Conservation (phyloP, 1,284 basidiomycete genomes). For the Pisolithus thermaeus region DNA sequence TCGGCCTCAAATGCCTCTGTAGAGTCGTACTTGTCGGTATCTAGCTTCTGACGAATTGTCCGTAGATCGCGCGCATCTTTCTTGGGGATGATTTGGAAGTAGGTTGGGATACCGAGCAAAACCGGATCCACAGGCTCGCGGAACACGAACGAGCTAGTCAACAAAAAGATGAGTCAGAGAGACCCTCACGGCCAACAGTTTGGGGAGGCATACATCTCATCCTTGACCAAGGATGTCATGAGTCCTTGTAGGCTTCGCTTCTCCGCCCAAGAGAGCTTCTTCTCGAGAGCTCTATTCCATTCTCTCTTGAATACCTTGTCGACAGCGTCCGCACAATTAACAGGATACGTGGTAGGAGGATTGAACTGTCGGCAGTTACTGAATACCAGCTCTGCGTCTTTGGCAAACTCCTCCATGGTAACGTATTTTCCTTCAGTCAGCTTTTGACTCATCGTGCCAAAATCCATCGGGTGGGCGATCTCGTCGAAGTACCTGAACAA, state of each 20-base stretch:
- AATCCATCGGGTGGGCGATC: conserved; percentile 93
- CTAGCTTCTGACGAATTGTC: conserved; percentile 79
- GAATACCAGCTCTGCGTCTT: conserved; percentile 83
- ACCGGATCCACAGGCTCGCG: conserved; percentile 83
- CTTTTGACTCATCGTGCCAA: conserved; percentile 78
- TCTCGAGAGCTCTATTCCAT: conserved; percentile 77
- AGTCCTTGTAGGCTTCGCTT: conserved; percentile 75
- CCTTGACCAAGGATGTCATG: conserved; percentile 68
- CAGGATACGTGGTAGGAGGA: conserved; percentile 72
- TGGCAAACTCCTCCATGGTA: conserved; percentile 77
- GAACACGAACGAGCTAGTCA: conserved; percentile 66
- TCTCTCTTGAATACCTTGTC: conserved; percentile 80
- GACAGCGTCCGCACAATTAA: conserved; percentile 64
- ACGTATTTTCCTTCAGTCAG: conserved; percentile 63
- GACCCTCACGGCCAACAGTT: conserved; percentile 2
- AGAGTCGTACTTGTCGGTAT: conserved; percentile 77
- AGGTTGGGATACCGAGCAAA: conserved; percentile 72
- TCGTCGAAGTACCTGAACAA: conserved; percentile 81
- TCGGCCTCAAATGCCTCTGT: conserved; percentile 78
- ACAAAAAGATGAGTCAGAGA: conserved; percentile 2
- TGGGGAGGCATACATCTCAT: conserved; percentile 53
- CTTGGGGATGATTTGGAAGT: conserved; percentile 74
- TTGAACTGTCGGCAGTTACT: conserved; percentile 90
- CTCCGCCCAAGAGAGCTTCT: conserved; percentile 73
- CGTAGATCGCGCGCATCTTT: conserved; percentile 86